Evolutionary conservation across 2,329 filamentous ascomycete genomes (phyloP), one percentile per base, ranked within the genome.

Genomic region (Ophiostoma triangulosporum): DNA sequence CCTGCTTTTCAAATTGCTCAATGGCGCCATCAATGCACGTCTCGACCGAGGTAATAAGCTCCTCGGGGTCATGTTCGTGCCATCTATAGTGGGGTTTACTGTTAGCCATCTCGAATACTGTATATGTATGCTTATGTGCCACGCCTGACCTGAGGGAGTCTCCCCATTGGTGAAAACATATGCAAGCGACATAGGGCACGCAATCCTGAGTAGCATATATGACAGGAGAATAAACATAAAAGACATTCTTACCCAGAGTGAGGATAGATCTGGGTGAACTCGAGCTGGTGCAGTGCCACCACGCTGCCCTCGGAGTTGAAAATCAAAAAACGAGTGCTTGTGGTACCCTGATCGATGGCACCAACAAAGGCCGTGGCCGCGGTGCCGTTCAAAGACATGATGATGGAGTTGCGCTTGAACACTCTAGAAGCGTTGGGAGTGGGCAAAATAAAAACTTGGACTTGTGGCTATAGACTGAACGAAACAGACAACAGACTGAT

Each of bases 281-380:
- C 88, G 58, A 90, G 81, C 69, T 95, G 88, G 65, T 95, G 88
- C 59, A 81, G 83, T 29, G 86, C 87, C 48, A 93, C 77, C 5
- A 86, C 85, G 57, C 85, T 81, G 54, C 88, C 88, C 35, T 78
- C 71, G 58, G 80, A 80, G 68, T 95, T 82, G 70, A 95, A 95
- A 64, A 96, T 91, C 60, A 95, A 77, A 69, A 95, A 95, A 32
- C 89, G 79, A 32, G 88, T 86, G 58, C 86, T 91, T 32, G 89
- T 95, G 15, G 89, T 95, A 56, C 89, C 89, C 63, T 94, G 88
- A 64, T 95, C 89, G 64, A 95, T 90, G 60, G 86, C 86, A 55
- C 88, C 89, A 57, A 95, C 83, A 63, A 88, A 95, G 77, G 43
- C 77, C 54, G 83, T 60, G 38, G 63, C 58, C 46, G 59, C 24